phyloP scores from a whole-genome alignment of 2,329 filamentous ascomycete genomes.

The Fusarium luffae region DNA sequence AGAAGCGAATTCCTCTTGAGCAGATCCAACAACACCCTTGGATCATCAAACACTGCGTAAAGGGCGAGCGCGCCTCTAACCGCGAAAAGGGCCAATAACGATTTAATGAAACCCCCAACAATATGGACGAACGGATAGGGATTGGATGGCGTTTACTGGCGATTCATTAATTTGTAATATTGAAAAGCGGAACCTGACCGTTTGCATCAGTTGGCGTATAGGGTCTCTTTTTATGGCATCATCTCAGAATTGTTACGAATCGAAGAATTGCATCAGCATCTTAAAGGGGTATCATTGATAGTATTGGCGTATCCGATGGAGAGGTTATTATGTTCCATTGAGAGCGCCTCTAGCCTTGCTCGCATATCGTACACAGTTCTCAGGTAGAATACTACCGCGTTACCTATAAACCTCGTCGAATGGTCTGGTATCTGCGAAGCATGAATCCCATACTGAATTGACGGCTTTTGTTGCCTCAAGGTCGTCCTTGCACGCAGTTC shows the following conservation, averaged over 20 bases:
- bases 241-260: constrained; percentile 28
- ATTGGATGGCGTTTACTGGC: constrained; percentile 38
- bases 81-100: constrained; percentile 57
- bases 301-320: constrained; percentile 38
- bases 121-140: constrained; percentile 29
- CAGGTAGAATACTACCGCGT: constrained; percentile 31
- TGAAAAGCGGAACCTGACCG: constrained; percentile 33
- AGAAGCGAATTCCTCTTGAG: constrained; percentile 90
- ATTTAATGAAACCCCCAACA: constrained; percentile 31
- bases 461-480: constrained; percentile 88
- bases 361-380: constrained; percentile 41
- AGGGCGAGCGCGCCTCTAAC: constrained; percentile 65
- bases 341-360: constrained; percentile 17
- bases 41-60: constrained; percentile 94
- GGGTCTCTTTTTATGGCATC: constrained; percentile 38
- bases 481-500: constrained; percentile 85
- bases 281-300: constrained; percentile 44
- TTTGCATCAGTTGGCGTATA: constrained; percentile 49
- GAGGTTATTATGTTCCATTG: constrained; percentile 22
- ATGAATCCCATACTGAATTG: constrained; percentile 99
- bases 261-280: constrained; percentile 22
- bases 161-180: constrained; percentile 26
- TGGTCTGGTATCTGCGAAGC: constrained; percentile 91
- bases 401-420: constrained; percentile 97
- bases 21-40: constrained; percentile 91